phyloP scores from a whole-genome alignment of 78 protist genomes.

The Polysphondylium violaceum region DNA sequence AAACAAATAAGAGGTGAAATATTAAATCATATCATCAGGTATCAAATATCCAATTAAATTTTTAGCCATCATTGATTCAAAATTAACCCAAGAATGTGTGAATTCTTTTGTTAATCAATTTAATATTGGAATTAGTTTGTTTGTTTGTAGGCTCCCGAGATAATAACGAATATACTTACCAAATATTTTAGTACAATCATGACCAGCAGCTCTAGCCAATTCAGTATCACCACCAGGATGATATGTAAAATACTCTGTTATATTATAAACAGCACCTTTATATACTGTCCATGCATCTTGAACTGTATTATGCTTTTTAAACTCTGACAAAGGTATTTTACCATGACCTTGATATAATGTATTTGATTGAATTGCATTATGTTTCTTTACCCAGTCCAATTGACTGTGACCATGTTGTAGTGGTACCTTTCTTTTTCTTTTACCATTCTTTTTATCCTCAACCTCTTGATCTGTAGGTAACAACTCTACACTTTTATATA shows the following conservation, averaged over 20 bases:
- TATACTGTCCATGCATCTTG: constrained; percentile 86
- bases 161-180: constrained; percentile 48
- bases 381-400: constrained; percentile 72
- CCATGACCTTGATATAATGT: not conserved
- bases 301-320: constrained; percentile 63
- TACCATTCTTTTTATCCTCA: constrained; percentile 68
- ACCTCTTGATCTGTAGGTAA: constrained; percentile 53
- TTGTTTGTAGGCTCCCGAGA: too few relatives aligned
- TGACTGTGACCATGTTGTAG: constrained; percentile 73
- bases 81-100: constrained; percentile 75
- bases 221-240: constrained; percentile 89
- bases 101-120: too few relatives aligned
- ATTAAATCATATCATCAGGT: not conserved
- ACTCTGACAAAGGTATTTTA: constrained; percentile 29
- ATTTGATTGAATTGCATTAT: not conserved
- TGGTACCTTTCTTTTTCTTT: constrained; percentile 77
- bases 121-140: too few relatives aligned
- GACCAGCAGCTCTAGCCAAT: constrained; percentile 83
- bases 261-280: constrained; percentile 87
- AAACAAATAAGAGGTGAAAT: too few relatives aligned
- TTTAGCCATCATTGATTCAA: constrained; percentile 66
- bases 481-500: too few relatives aligned
- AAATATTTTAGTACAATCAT: constrained; percentile 83
- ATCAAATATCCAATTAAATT: constrained; percentile 39
- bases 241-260: constrained; percentile 78